Percentiles rank a stretch among this genome's conserved stretches.
Evolutionary conservation across 345 rosid species (phyloP).

Genomic region (Rhizophora apiculata): DNA sequence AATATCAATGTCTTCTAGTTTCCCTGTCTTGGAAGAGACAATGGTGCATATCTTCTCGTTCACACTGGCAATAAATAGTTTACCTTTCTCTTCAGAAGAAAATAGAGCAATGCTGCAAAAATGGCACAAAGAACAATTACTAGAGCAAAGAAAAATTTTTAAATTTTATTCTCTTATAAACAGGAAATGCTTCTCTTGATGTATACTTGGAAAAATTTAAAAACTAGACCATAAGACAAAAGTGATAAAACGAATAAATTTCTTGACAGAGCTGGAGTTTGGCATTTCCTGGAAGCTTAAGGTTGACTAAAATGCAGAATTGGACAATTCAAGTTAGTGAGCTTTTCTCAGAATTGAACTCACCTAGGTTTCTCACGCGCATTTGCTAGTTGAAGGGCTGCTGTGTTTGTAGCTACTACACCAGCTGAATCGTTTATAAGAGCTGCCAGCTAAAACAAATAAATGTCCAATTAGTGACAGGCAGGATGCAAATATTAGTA

Average conservation of each 20-base stretch:
- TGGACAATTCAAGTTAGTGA: neutral
- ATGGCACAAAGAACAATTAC: neutral
- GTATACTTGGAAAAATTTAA: neutral
- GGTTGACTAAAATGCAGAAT: neutral
- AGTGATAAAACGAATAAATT: neutral
- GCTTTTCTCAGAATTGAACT: neutral
- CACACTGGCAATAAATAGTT: slow-evolving; percentile 60
- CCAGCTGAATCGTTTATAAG: slow-evolving; percentile 88
- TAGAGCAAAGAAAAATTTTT: neutral
- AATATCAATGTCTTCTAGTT: slow-evolving; percentile 54
- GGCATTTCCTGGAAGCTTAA: too few relatives aligned
- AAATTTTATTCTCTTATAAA: neutral
- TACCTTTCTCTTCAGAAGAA: slow-evolving; percentile 66
- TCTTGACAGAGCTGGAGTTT: too few relatives aligned
- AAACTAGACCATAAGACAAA: neutral
- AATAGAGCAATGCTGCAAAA: slow-evolving; percentile 76
- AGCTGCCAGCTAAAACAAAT: slow-evolving; percentile 66
- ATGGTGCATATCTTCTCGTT: slow-evolving; percentile 62
- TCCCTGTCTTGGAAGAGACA: slow-evolving; percentile 68
- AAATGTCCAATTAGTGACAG: neutral
- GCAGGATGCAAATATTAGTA: too few relatives aligned
- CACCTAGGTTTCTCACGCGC: slow-evolving; percentile 79
- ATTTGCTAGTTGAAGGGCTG: slow-evolving; percentile 84
- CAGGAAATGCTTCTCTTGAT: too few relatives aligned
- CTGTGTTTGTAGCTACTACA: slow-evolving; percentile 84